These are phyloP conservation scores for Rhodotorula taiwanensis DNA, from an alignment of 768 basidiomycete genomes.

Conservation along the genomic window DNA sequence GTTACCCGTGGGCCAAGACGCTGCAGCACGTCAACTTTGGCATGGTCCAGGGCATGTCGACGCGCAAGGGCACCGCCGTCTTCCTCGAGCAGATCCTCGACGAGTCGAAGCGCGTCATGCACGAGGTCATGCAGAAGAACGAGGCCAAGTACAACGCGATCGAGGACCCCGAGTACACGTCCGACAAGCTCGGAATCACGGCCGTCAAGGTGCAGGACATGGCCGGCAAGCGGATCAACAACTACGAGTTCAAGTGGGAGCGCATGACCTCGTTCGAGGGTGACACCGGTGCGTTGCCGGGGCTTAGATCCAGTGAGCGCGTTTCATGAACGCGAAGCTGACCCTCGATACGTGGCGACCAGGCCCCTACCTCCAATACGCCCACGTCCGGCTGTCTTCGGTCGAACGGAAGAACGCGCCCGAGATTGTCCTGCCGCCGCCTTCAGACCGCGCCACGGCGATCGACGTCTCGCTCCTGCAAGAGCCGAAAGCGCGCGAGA, in stretches of 20 bases:
- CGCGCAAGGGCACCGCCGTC: conserved; percentile 63
- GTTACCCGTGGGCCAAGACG: conserved; percentile 71
- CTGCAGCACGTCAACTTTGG: conserved; percentile 88
- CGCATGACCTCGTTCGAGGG: conserved; percentile 94
- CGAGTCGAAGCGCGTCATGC: conserved; percentile 83
- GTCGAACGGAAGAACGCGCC: conserved; percentile 88
- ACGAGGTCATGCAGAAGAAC: conserved; percentile 92
- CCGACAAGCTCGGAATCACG: conserved; percentile 80
- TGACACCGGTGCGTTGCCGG: conserved; percentile 60
- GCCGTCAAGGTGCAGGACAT: conserved; percentile 82
- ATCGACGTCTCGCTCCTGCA: conserved; percentile 64
- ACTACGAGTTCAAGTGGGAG: conserved; percentile 91
- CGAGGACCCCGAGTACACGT: conserved; percentile 73
- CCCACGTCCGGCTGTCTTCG: conserved; percentile 84
- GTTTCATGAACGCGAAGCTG: no score
- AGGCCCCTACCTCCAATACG: conserved; percentile 85
- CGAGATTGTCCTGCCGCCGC: conserved; percentile 60
- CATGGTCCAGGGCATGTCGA: conserved; percentile 84
- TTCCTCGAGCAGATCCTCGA: conserved; percentile 78
- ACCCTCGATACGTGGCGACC: no score
- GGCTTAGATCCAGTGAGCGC: no score
- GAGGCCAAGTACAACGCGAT: conserved; percentile 83
- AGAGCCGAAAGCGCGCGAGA: conserved; percentile 72
- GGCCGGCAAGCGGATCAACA: conserved; percentile 56
- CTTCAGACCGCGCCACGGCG: conserved; percentile 49